These are phyloP conservation scores for Citrullus colocynthis DNA, from an alignment of 306 rosid genomes.

Conservation along the genomic window DNA sequence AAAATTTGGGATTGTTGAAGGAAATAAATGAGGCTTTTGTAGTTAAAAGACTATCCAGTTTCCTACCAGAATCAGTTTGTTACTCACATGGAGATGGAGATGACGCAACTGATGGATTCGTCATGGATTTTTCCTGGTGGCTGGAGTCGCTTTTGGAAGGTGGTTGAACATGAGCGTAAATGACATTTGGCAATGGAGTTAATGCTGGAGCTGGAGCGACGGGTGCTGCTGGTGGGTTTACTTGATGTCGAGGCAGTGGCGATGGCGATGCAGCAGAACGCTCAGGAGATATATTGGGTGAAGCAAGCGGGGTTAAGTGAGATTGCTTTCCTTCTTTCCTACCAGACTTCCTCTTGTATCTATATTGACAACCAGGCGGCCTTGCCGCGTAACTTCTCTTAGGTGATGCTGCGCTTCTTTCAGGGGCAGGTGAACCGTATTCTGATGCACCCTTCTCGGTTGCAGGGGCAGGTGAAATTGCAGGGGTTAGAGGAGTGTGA, in stretches of 20 bases:
- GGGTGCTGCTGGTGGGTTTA: slow-evolving; percentile 29
- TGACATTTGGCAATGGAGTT: slow-evolving; percentile 66
- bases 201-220: slow-evolving; percentile 41
- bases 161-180: slow-evolving; percentile 58
- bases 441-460: slow-evolving; percentile 12
- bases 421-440: slow-evolving; percentile 33
- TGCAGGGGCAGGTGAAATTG: slow-evolving; percentile 40
- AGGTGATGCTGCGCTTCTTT: slow-evolving; percentile 24
- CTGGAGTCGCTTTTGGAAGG: slow-evolving; percentile 41
- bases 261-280: slow-evolving; percentile 15
- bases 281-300: slow-evolving; percentile 32
- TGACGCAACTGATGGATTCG: slow-evolving; percentile 16
- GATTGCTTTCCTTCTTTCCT: slow-evolving; percentile 28
- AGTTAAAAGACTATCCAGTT: not conserved
- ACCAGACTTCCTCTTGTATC: slow-evolving; percentile 29
- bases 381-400: slow-evolving; percentile 28
- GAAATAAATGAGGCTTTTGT: not conserved
- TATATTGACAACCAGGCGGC: slow-evolving; percentile 48
- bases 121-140: slow-evolving; percentile 16
- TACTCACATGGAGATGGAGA: slow-evolving; percentile 50
- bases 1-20: not conserved
- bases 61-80: not conserved
- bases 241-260: slow-evolving; percentile 29
- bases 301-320: slow-evolving; percentile 31
- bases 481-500: slow-evolving; percentile 33